These are phyloP conservation scores for Solanum chacoense DNA, from an alignment of 305 asterid species.

Conservation along the genomic window DNA sequence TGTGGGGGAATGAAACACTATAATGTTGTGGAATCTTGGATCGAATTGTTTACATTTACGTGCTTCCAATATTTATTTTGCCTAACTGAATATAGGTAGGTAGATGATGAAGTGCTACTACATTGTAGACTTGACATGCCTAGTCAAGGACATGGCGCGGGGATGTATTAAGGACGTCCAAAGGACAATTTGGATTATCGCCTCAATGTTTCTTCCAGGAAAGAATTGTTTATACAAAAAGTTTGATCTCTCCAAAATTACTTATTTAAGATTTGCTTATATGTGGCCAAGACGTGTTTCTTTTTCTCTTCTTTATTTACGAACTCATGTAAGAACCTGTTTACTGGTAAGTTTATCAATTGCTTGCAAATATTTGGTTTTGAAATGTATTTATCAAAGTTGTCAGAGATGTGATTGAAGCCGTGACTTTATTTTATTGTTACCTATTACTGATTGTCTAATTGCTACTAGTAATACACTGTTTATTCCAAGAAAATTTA, in stretches of 20 bases:
- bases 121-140: neutral
- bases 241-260: neutral
- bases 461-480: neutral
- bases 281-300: neutral
- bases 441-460: neutral
- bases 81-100: neutral
- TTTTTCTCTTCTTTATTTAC: neutral
- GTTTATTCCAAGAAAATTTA: neutral
- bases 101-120: neutral
- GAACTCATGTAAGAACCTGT: neutral
- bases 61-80: neutral
- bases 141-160: neutral
- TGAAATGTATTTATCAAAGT: neutral
- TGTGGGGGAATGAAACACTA: no score
- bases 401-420: neutral
- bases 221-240: neutral
- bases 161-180: neutral
- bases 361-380: neutral
- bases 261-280: neutral
- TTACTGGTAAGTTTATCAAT: neutral
- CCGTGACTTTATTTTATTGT: neutral
- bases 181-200: neutral
- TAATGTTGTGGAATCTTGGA: neutral
- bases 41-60: neutral
- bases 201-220: neutral